Percentiles rank a stretch among this genome's conserved stretches.
phyloP scores from a whole-genome alignment of 176 grass and related monocot species.

The Elaeis guineensis region DNA sequence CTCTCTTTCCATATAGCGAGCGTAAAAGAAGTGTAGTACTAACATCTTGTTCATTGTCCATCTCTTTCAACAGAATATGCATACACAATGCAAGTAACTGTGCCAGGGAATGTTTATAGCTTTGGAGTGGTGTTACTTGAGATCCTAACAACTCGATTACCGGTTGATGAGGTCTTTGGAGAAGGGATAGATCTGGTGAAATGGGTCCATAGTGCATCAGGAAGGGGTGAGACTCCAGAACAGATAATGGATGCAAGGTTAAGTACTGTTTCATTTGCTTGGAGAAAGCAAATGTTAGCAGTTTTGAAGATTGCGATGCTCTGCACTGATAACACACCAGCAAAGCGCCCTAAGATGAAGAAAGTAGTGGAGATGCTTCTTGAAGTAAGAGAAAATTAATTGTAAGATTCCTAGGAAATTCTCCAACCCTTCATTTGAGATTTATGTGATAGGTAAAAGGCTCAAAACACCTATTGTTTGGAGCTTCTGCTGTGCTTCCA shows the following conservation, averaged over 20 bases:
- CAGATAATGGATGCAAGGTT: conserved; percentile 94
- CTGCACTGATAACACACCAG: conserved; percentile 55
- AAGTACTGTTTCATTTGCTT: conserved; percentile 75
- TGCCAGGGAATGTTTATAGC: conserved; percentile 88
- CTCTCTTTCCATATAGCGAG: too few species aligned
- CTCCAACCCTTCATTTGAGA: too few species aligned
- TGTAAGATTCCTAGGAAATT: too few species aligned
- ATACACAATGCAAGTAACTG: conserved; percentile 96
- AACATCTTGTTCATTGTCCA: too few species aligned
- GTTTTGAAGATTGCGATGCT: conserved; percentile 80
- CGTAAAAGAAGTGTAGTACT: too few species aligned
- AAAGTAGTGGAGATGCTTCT: conserved; percentile 83
- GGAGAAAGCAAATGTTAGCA: conserved; percentile 85
- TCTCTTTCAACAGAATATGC: conserved; percentile 68
- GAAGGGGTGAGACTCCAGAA: conserved; percentile 67
- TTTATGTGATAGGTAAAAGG: too few species aligned
- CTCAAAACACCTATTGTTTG: too few species aligned
- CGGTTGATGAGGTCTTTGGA: conserved; percentile 69
- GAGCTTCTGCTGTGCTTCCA: too few species aligned
- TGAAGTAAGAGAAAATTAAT: conserved; percentile 49
- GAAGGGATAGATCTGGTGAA: conserved; percentile 88
- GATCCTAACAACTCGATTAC: conserved; percentile 76
- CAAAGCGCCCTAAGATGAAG: conserved; percentile 89
- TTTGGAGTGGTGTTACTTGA: conserved; percentile 79
- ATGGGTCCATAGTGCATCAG: conserved; percentile 69